phyloP scores from a whole-genome alignment of 768 basidiomycete genomes.

The Glaciozyma antarctica region DNA sequence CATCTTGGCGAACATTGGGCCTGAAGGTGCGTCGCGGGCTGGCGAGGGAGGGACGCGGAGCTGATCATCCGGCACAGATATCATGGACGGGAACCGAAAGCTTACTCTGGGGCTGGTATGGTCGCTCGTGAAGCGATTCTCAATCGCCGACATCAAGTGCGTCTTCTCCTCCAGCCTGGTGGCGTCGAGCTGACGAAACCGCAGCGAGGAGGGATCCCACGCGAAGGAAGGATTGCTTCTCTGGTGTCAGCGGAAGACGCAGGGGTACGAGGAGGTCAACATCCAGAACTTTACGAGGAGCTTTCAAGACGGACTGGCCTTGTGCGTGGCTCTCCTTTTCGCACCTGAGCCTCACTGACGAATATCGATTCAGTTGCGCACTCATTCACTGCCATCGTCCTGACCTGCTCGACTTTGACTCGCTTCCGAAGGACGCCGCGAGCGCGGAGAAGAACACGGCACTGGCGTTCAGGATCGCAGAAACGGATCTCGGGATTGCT shows the following conservation, averaged over 20 bases:
- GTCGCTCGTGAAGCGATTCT: conserved; percentile 93
- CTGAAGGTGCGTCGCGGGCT: neutral
- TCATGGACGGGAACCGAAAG: conserved; percentile 97
- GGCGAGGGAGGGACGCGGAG: neutral
- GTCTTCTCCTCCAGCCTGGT: conserved; percentile 34
- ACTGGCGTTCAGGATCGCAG: conserved; percentile 78
- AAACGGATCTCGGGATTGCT: conserved; percentile 79
- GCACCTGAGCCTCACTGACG: neutral
- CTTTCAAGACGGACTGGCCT: conserved; percentile 89
- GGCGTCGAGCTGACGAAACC: neutral
- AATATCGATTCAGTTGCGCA: conserved; percentile 61
- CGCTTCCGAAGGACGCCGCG: conserved; percentile 57
- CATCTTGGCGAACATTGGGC: too few species aligned
- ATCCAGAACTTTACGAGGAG: conserved; percentile 87
- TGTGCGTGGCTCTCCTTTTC: conserved; percentile 49
- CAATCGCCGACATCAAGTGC: conserved; percentile 94
- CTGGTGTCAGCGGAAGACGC: conserved; percentile 97
- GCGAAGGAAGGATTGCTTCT: conserved; percentile 93
- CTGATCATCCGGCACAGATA: conserved; percentile 49
- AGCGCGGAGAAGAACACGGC: conserved; percentile 65
- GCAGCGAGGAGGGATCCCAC: conserved; percentile 93
- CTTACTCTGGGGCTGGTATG: conserved; percentile 95
- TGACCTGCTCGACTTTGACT: conserved; percentile 81
- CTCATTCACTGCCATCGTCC: conserved; percentile 96
- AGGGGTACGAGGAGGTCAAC: conserved; percentile 77